Conservation (phyloP, 306 rosid genomes). For the Begonia fuchsioides region DNA sequence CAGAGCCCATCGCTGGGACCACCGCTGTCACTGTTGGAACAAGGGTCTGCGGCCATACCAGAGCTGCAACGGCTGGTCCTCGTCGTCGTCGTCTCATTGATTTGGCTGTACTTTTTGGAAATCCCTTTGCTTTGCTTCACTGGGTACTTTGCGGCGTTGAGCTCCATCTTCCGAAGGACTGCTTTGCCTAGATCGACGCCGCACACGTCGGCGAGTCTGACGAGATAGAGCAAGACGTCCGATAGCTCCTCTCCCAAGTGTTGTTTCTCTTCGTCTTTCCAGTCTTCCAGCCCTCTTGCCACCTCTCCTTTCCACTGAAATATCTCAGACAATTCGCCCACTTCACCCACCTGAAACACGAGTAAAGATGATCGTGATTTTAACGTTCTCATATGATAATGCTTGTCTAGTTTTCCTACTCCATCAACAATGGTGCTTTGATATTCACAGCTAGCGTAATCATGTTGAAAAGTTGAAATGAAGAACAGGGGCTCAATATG, state of each 20-base stretch:
- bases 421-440: too few species aligned
- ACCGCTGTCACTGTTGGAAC: too few species aligned
- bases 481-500: too few species aligned
- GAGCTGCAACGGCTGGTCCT: too few species aligned
- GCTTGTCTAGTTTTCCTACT: not conserved
- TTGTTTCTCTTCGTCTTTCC: slow-evolving; percentile 8
- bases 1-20: too few species aligned
- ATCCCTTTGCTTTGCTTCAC: slow-evolving; percentile 10
- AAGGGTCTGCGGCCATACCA: too few species aligned
- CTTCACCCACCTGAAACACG: not conserved
- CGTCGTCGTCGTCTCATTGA: not conserved
- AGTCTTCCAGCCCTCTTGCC: slow-evolving; percentile 4
- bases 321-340: not conserved
- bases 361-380: too few species aligned
- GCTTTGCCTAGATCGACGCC: slow-evolving; percentile 8
- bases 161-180: slow-evolving; percentile 2
- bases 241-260: slow-evolving; percentile 8
- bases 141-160: slow-evolving; percentile 6
- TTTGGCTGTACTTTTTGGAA: slow-evolving; percentile 10
- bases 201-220: slow-evolving; percentile 4
- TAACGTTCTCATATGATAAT: too few species aligned
- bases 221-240: slow-evolving; percentile 6
- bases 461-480: too few species aligned
- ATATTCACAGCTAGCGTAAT: too few species aligned
- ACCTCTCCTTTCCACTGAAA: slow-evolving; percentile 1